Percentiles rank a stretch among this genome's conserved stretches.
phyloP scores from a whole-genome alignment of 805 yeast genomes.

The Wickerhamiella dianesei region DNA sequence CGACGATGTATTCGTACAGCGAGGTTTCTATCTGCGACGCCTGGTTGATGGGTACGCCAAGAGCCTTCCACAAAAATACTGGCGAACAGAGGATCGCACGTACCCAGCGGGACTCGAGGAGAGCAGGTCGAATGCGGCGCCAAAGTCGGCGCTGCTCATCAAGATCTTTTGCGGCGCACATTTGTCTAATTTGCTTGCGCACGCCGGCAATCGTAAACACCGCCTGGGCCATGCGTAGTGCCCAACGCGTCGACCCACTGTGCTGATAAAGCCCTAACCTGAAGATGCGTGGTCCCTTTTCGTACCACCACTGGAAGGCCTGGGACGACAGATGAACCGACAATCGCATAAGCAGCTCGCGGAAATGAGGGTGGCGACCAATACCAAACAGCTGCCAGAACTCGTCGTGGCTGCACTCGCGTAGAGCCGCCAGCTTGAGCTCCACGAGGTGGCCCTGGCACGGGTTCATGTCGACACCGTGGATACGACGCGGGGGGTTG shows the following conservation, averaged over 20 bases:
- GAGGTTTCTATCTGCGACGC: conserved; percentile 68
- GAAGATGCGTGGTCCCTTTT: conserved; percentile 48
- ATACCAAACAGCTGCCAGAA: conserved; percentile 68
- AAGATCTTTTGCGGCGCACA: conserved; percentile 29
- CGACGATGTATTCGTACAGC: conserved; percentile 54
- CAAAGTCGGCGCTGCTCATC: conserved; percentile 53
- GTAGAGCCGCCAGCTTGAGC: conserved; percentile 59
- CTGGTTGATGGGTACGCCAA: conserved; percentile 81
- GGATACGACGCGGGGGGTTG: conserved; percentile 61
- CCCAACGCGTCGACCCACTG: conserved; percentile 83
- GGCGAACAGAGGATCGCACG: conserved; percentile 66
- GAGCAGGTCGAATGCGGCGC: conserved; percentile 52
- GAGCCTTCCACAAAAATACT: conserved; percentile 73
- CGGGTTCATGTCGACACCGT: conserved; percentile 77
- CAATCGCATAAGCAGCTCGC: conserved; percentile 39
- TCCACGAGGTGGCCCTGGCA: conserved; percentile 70
- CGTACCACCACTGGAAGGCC: conserved; percentile 71
- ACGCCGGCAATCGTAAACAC: conserved; percentile 40
- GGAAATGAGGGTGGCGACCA: conserved; percentile 46
- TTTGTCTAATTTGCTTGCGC: conserved; percentile 32
- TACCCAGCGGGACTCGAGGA: conserved; percentile 57
- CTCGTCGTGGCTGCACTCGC: conserved; percentile 41
- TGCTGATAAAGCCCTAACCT: conserved; percentile 50
- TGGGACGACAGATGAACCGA: conserved; percentile 64
- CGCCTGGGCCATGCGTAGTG: conserved; percentile 50